Evolutionary conservation across 257 asterid genomes (phyloP), one percentile per base, ranked within the genome.

Genomic region (Nicotiana obtusifolia): DNA sequence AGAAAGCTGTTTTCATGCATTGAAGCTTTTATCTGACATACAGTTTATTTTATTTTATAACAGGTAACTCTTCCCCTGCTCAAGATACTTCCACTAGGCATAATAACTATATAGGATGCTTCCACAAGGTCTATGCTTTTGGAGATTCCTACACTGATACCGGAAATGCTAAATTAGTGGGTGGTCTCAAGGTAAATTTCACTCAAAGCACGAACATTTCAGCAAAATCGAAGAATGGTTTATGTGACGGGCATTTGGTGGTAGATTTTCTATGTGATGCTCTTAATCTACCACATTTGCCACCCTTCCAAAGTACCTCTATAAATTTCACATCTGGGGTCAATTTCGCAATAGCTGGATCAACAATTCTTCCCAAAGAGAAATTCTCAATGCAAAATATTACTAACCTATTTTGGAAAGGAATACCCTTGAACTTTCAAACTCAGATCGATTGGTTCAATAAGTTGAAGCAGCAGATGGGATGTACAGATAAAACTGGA

Each of bases 371-470:
- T 67, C 15, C 91, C 0, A 11, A 35, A 1, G 86, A 78, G 31
- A 64, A 68, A 16, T 84, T 84, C 37, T 4, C 22, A 30, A 28
- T 17, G 2, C 24, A 61, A 19, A 83, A 84, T n/a, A 5, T 85
- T 30, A 80, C 65, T 13, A 71, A 81, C 76, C 81, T 84, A 10
- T 67, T 86, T 37, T 90, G 90, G 89, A 81, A 76, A 4, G 81
- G 77, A 2, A 65, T 61, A 26, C 90, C 91, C 2, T 19, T n/a
- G 60, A 81, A 61, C 37, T 90, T 86, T 44, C 86, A 84, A 59
- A 84, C 88, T 44, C 92, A 90, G 44, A 81, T 85, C 35, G 84
- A 86, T 10, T 90, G 94, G 91, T 89, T 87, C 88, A 71, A 84
- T 6, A 78, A 84, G 17, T 87, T 78, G 33, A 31, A 52, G 52